These are phyloP conservation scores for Fusarium graminum DNA, from an alignment of 2,329 filamentous ascomycete species.

Conservation along the genomic window DNA sequence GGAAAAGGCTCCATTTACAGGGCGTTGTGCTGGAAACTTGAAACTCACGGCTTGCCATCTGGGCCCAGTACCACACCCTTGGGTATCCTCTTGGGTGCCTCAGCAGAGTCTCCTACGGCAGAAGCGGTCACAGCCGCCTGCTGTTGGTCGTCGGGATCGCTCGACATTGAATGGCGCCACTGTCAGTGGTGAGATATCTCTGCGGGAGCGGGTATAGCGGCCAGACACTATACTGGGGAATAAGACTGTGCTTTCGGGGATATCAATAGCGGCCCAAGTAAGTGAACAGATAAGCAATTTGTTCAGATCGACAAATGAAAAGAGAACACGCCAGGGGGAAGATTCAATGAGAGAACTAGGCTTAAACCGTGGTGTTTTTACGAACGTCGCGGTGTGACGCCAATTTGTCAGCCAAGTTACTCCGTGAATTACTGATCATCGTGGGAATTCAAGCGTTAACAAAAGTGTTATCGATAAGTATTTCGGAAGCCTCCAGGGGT, in stretches of 20 bases:
- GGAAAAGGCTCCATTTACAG: slow-evolving; percentile 23
- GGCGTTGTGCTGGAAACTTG: slow-evolving; percentile 11
- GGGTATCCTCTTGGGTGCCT: slow-evolving; percentile 67
- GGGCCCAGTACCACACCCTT: slow-evolving; percentile 81
- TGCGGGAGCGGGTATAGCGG: slow-evolving; percentile 14
- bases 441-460: neutral
- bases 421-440: neutral
- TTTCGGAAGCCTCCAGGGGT: slow-evolving; percentile 19
- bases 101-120: slow-evolving; percentile 44
- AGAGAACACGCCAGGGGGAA: slow-evolving; percentile 1
- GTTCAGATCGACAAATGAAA: neutral
- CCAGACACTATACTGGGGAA: slow-evolving; percentile 22
- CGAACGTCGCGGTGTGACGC: slow-evolving; percentile 38
- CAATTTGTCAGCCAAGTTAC: slow-evolving; percentile 45
- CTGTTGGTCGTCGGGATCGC: slow-evolving; percentile 44
- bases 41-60: slow-evolving; percentile 84
- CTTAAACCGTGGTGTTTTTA: slow-evolving; percentile 13
- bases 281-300: neutral
- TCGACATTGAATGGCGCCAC: slow-evolving; percentile 48
- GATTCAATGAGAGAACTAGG: slow-evolving; percentile 8
- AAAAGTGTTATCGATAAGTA: slow-evolving; percentile 27
- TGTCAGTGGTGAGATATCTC: slow-evolving; percentile 17
- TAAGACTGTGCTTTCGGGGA: slow-evolving; percentile 13
- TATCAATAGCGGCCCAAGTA: slow-evolving; percentile 11
- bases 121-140: slow-evolving; percentile 40